Conservation (phyloP, 352 stramenopile genomes). For the Phytophthora lateralis region DNA sequence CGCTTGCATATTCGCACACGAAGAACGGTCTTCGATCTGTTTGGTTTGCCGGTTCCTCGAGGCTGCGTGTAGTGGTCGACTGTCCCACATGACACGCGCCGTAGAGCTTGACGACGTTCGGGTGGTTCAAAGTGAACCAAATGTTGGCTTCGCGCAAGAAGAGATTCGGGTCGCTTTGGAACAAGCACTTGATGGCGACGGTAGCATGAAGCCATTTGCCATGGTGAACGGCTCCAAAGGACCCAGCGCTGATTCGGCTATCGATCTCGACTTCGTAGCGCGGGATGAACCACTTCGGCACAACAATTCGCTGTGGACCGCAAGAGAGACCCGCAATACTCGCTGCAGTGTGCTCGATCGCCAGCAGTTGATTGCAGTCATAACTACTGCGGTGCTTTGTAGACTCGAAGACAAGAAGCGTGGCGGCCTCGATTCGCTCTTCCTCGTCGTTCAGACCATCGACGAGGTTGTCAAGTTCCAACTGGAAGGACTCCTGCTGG, state of each 20-base stretch:
- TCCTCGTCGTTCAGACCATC: conserved; percentile 16
- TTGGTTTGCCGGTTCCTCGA: conserved; percentile 19
- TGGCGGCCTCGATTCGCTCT: conserved; percentile 22
- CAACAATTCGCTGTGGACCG: conserved; percentile 3
- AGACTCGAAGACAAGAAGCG: conserved; percentile 34
- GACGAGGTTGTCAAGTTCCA: conserved; percentile 19
- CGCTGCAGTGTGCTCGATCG: conserved; percentile 22
- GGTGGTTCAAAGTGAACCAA: conserved; percentile 43
- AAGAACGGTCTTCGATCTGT: conserved; percentile 36
- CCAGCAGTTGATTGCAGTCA: conserved; percentile 18
- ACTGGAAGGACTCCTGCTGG: conserved; percentile 23
- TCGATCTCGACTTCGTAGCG: conserved; percentile 33
- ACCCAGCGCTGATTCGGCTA: conserved; percentile 24
- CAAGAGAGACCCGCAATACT: conserved; percentile 8
- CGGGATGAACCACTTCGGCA: conserved; percentile 37
- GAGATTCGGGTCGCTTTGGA: conserved; percentile 32
- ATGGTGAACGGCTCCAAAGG: conserved; percentile 34
- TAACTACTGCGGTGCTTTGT: conserved; percentile 37
- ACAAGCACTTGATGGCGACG: conserved; percentile 45
- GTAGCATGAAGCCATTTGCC: conserved; percentile 37
- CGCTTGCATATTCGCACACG: conserved; percentile 34
- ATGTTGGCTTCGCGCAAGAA: conserved; percentile 41
- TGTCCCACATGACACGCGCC: conserved; percentile 44
- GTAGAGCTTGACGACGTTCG: conserved; percentile 48
- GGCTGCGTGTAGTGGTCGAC: conserved; percentile 7